These are phyloP conservation scores for Xylaria sp. DNA, from an alignment of 2,329 filamentous ascomycete species.

Conservation along the genomic window DNA sequence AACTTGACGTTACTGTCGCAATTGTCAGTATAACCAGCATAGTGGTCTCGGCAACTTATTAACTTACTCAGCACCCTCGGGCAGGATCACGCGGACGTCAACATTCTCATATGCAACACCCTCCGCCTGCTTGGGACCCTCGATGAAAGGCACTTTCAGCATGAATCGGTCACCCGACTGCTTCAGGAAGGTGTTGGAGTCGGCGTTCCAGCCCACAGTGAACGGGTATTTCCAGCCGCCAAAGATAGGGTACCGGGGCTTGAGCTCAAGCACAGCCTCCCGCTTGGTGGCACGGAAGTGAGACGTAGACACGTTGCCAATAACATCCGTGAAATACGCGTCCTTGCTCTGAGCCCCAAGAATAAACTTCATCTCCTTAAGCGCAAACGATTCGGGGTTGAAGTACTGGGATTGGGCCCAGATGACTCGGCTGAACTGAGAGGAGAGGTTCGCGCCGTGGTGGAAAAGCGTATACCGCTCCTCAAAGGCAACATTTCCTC, in stretches of 20 bases:
- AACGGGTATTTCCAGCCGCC: conserved; percentile 98
- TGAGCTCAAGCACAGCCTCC: conserved; percentile 80
- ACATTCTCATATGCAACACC: conserved; percentile 81
- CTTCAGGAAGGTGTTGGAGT: conserved; percentile 69
- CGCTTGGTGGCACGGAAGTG: conserved; percentile 72
- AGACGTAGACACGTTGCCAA: conserved; percentile 95
- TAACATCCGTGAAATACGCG: conserved; percentile 91
- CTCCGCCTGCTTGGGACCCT: conserved; percentile 81
- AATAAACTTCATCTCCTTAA: conserved; percentile 77
- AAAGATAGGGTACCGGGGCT: conserved; percentile 93
- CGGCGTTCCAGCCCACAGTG: conserved; percentile 90
- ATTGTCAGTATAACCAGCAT: conserved; percentile 38
- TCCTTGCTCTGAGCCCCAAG: conserved; percentile 75
- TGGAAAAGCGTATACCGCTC: conserved; percentile 88
- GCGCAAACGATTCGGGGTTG: conserved; percentile 68
- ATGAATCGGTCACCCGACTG: conserved; percentile 66
- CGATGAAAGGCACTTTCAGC: conserved; percentile 85
- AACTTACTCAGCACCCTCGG: conserved; percentile 79
- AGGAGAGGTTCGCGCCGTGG: conserved; percentile 71
- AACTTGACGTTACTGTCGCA: conserved; percentile 69
- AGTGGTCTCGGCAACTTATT: conserved; percentile 27
- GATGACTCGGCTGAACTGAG: conserved; percentile 69
- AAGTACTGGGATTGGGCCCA: conserved; percentile 71
- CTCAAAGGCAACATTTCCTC: conserved; percentile 91
- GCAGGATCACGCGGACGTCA: conserved; percentile 75